Evolutionary conservation across 805 yeast species (phyloP).

Genomic region (Ogataea naganishii): DNA sequence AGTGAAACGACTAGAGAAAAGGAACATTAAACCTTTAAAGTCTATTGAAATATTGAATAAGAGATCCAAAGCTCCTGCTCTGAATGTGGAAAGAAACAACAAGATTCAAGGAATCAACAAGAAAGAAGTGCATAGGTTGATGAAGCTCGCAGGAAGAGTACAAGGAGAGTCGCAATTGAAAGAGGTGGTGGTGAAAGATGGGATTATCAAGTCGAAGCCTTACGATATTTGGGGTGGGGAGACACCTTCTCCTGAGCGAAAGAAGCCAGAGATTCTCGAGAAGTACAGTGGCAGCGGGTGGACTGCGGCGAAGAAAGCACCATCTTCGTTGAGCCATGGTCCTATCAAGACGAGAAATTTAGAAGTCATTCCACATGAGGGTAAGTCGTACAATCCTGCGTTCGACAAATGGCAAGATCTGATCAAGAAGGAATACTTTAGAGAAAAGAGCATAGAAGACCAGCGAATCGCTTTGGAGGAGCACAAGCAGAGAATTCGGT

Average conservation of each 20-base stretch:
- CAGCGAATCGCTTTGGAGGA: conserved; percentile 53
- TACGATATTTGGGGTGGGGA: conserved; percentile 68
- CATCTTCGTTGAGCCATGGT: conserved; percentile 41
- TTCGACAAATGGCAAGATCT: conserved; percentile 72
- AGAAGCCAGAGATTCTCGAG: conserved; percentile 31
- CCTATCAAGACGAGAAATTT: conserved; percentile 48
- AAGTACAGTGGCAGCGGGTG: conserved; percentile 27
- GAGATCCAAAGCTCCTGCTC: conserved; percentile 69
- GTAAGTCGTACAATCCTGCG: conserved; percentile 90
- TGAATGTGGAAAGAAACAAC: conserved; percentile 30
- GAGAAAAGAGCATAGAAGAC: conserved; percentile 61
- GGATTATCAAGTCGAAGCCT: conserved; percentile 40
- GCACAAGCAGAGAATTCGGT: conserved; percentile 54
- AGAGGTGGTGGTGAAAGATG: conserved; percentile 55
- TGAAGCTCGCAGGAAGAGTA: conserved; percentile 71
- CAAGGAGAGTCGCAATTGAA: conserved; percentile 43
- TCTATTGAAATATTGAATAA: conserved; percentile 58
- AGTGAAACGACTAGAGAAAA: conserved; percentile 29
- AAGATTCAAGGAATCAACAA: conserved; percentile 55
- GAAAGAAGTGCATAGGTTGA: conserved; percentile 53
- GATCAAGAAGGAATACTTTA: conserved; percentile 54
- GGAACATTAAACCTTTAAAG: conserved; percentile 27
- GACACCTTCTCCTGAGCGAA: conserved; percentile 12
- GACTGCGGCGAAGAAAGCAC: conserved; percentile 44
- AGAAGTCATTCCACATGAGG: conserved; percentile 61